Evolutionary conservation across 2,329 filamentous ascomycete species (phyloP).

Genomic region (Hymenoscyphus linearis): DNA sequence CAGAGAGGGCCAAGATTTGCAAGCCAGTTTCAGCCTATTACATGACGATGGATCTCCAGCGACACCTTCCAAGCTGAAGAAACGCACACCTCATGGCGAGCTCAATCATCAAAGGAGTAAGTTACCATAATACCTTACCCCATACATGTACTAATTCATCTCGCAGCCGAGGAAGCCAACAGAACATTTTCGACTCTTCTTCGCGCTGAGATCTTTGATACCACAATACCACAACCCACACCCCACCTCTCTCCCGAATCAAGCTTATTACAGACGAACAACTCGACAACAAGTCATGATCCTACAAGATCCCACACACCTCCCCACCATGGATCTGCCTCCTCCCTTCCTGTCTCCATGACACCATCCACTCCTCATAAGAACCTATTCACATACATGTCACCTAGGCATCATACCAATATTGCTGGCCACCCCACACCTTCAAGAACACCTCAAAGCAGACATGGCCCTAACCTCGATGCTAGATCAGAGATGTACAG

Average conservation of each 20-base stretch:
- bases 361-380: constrained; percentile 96
- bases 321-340: constrained; percentile 57
- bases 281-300: constrained; percentile 54
- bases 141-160: constrained; percentile 4
- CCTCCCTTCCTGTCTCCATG: constrained; percentile 64
- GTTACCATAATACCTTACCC: constrained; percentile 29
- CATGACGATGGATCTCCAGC: constrained; percentile 91
- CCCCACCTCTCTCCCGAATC: constrained; percentile 58
- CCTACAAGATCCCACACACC: constrained; percentile 75
- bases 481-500: constrained; percentile 91
- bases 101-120: constrained; percentile 90
- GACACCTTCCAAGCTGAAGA: constrained; percentile 80
- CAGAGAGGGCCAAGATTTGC: constrained; percentile 84
- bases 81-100: constrained; percentile 80
- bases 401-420: constrained; percentile 60
- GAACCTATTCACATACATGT: constrained; percentile 91
- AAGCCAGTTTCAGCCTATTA: constrained; percentile 85
- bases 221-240: constrained; percentile 76
- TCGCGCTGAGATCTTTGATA: constrained; percentile 87
- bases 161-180: constrained; percentile 82
- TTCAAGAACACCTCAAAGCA: constrained; percentile 80
- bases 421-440: constrained; percentile 81
- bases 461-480: constrained; percentile 84
- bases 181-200: constrained; percentile 84
- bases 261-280: constrained; percentile 42